These are phyloP conservation scores for Phanerochaete carnosa DNA, from an alignment of 768 basidiomycete species.

Conservation along the genomic window DNA sequence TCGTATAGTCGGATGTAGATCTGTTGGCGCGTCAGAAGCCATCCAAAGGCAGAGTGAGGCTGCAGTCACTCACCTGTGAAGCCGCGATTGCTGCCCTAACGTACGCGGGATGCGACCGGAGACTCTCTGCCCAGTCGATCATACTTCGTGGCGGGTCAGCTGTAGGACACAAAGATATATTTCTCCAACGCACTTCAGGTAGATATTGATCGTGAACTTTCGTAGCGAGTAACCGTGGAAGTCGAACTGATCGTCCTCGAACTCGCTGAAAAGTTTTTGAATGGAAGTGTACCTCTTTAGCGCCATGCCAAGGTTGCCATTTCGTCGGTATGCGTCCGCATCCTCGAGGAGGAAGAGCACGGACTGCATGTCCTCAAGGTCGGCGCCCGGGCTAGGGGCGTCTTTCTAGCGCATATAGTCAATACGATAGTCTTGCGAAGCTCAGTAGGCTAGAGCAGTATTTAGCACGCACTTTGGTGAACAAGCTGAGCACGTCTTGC, in stretches of 20 bases:
- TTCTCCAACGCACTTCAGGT: conserved; percentile 62
- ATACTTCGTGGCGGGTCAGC: conserved; percentile 43
- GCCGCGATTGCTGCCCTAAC: conserved; percentile 69
- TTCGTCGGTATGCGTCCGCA: conserved; percentile 64
- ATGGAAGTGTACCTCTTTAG: conserved; percentile 82
- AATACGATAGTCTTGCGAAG: neutral
- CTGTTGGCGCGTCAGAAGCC: conserved; percentile 33
- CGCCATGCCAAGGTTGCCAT: conserved; percentile 69
- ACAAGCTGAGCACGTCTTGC: conserved; percentile 69
- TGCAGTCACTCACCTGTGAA: conserved; percentile 49
- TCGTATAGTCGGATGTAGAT: conserved; percentile 76
- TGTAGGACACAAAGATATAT: neutral
- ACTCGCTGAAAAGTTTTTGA: conserved; percentile 79
- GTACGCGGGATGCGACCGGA: conserved; percentile 78
- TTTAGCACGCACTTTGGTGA: conserved; percentile 72
- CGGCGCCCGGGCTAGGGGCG: conserved; percentile 63
- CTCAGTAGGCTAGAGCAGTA: neutral
- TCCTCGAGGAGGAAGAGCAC: conserved; percentile 83
- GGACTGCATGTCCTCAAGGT: conserved; percentile 96
- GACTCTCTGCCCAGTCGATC: conserved; percentile 75
- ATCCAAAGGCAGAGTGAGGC: neutral
- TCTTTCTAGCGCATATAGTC: conserved; percentile 65
- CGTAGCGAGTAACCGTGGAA: conserved; percentile 95
- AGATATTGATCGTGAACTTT: conserved; percentile 83
- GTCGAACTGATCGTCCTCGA: conserved; percentile 96